Conservation (phyloP, 2,329 filamentous ascomycete species). For the Seiridium unicorne region DNA sequence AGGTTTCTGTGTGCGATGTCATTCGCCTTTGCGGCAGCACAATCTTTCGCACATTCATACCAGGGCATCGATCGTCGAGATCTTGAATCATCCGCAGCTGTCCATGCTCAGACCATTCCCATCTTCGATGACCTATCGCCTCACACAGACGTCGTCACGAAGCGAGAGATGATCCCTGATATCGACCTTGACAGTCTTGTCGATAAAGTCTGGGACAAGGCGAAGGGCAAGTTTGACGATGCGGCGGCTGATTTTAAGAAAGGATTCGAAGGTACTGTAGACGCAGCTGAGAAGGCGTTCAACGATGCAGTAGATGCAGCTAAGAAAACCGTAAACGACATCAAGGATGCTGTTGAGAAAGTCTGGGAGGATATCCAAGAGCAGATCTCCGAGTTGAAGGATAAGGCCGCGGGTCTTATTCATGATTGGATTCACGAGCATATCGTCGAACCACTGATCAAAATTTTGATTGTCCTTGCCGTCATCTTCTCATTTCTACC, state of each 20-base stretch:
- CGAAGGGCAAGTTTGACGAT: not conserved
- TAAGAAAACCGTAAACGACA: not conserved
- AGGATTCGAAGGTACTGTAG: not conserved
- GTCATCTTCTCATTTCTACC: not conserved
- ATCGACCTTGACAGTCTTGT: not conserved
- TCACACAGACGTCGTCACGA: not conserved
- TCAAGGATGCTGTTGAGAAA: constrained; percentile 2
- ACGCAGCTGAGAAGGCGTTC: not conserved
- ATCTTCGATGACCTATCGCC: not conserved
- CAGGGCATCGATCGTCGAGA: not conserved
- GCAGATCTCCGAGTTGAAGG: not conserved
- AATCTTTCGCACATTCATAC: not conserved
- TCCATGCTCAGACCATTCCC: not conserved
- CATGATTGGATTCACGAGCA: not conserved
- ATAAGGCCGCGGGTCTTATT: not conserved
- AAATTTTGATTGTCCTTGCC: not conserved
- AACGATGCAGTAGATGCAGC: not conserved
- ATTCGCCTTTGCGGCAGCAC: not conserved
- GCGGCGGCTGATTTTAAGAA: not conserved
- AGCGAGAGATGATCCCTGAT: not conserved
- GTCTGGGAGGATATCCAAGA: not conserved
- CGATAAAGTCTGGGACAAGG: not conserved
- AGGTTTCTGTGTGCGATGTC: not conserved
- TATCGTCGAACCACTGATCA: not conserved
- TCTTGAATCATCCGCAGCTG: not conserved